phyloP scores from a whole-genome alignment of 495 filamentous ascomycete genomes.

The Penicillium flavigenum region DNA sequence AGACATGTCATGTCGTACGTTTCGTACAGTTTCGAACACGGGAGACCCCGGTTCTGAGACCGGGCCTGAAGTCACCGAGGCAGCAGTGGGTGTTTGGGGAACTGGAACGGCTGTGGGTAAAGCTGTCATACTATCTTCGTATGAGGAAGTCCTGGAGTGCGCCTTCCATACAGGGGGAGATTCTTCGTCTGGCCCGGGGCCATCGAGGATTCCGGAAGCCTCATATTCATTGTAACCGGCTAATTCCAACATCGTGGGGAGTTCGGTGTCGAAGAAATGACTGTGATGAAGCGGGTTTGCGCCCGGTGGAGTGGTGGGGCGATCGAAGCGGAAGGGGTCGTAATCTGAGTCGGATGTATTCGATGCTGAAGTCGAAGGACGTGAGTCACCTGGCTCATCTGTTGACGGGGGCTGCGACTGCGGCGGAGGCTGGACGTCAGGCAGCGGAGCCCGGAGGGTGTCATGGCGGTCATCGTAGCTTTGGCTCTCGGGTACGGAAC shows the following conservation, averaged over 20 bases:
- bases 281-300: slow-evolving; percentile 12
- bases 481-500: slow-evolving; percentile 20
- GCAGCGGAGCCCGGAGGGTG: slow-evolving; percentile 39
- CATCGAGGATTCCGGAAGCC: slow-evolving; percentile 32
- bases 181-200: slow-evolving; percentile 45
- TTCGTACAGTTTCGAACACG: slow-evolving; percentile 31
- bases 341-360: slow-evolving; percentile 42
- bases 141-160: slow-evolving; percentile 8
- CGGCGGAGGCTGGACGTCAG: slow-evolving; percentile 12
- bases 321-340: slow-evolving; percentile 49
- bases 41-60: slow-evolving; percentile 32
- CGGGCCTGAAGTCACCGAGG: slow-evolving; percentile 8
- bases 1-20: slow-evolving; percentile 19
- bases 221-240: slow-evolving; percentile 27
- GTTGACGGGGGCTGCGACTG: slow-evolving; percentile 11
- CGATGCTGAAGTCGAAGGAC: slow-evolving; percentile 45
- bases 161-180: slow-evolving; percentile 24
- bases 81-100: slow-evolving; percentile 10
- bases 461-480: slow-evolving; percentile 30
- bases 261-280: slow-evolving; percentile 25
- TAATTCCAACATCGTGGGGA: slow-evolving; percentile 26
- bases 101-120: slow-evolving; percentile 20
- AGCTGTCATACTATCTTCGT: slow-evolving; percentile 9
- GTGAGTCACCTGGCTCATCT: slow-evolving; percentile 33
- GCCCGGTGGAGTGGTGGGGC: slow-evolving; percentile 32